Evolutionary conservation across 768 basidiomycete species (phyloP).

Genomic region (Naganishia onofrii): DNA sequence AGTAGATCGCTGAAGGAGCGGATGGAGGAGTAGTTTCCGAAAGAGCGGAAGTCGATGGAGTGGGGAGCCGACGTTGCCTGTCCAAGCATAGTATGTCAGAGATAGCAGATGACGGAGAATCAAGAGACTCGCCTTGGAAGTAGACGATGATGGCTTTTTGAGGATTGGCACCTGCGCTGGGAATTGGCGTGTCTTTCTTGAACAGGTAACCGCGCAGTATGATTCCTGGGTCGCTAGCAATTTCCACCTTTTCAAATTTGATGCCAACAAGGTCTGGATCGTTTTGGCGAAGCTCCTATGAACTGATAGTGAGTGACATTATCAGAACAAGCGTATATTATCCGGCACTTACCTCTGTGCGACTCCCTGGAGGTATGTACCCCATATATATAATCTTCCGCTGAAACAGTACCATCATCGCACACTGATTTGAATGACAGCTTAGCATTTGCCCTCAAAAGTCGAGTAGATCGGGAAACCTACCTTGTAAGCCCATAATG

Average conservation of each 20-base stretch:
- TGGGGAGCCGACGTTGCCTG: slow-evolving; percentile 60
- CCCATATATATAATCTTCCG: slow-evolving; percentile 60
- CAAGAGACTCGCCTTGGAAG: slow-evolving; percentile 50
- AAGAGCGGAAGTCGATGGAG: slow-evolving; percentile 57
- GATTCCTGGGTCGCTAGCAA: slow-evolving; percentile 35
- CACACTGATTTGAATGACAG: slow-evolving; percentile 49
- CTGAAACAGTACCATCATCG: slow-evolving; percentile 58
- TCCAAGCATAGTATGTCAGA: background rate
- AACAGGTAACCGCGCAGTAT: slow-evolving; percentile 18
- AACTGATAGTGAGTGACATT: background rate
- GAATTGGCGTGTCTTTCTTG: slow-evolving; percentile 36
- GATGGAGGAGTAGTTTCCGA: slow-evolving; percentile 39
- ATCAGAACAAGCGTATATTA: too few relatives aligned
- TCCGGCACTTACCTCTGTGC: slow-evolving; percentile 15
- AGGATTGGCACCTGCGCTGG: background rate
- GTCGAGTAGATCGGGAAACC: background rate
- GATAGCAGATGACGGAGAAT: background rate
- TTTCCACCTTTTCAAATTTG: slow-evolving; percentile 44
- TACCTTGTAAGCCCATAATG: slow-evolving; percentile 57
- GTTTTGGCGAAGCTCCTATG: slow-evolving; percentile 20
- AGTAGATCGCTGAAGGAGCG: slow-evolving; percentile 5
- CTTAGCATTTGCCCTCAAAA: background rate
- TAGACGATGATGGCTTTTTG: slow-evolving; percentile 52
- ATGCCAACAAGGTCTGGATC: slow-evolving; percentile 43
- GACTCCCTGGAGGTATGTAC: slow-evolving; percentile 30